Conservation (phyloP, 495 filamentous ascomycete species). For the Daldinia loculata region DNA sequence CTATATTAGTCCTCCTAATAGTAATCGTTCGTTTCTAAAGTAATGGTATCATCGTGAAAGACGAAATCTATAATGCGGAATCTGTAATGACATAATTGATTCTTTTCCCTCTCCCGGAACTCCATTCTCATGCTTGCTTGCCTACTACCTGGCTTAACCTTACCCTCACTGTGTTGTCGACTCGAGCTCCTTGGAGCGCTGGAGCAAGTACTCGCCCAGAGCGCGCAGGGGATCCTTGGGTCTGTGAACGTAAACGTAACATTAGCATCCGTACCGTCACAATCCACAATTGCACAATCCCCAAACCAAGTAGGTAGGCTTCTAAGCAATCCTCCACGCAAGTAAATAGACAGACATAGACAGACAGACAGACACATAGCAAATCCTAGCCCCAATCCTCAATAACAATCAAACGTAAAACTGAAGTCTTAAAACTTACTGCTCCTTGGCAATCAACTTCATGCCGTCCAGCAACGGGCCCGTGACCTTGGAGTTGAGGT, state of each 20-base stretch:
- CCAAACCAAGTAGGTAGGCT: background rate
- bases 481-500: slow-evolving; percentile 89
- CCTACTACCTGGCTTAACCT: background rate
- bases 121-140: slow-evolving; percentile 16
- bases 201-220: slow-evolving; percentile 85
- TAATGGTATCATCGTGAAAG: slow-evolving; percentile 40
- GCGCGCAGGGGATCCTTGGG: slow-evolving; percentile 86
- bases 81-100: slow-evolving; percentile 18
- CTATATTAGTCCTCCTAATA: background rate
- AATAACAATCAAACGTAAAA: no score
- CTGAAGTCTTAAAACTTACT: slow-evolving; percentile 65
- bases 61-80: slow-evolving; percentile 13
- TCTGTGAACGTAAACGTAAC: slow-evolving; percentile 46
- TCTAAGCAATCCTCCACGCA: no score
- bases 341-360: no score
- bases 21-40: slow-evolving; percentile 12
- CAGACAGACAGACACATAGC: background rate
- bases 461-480: slow-evolving; percentile 87
- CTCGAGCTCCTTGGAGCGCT: slow-evolving; percentile 81
- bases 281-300: background rate
- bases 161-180: slow-evolving; percentile 30
- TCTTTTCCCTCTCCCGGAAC: slow-evolving; percentile 29
- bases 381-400: background rate
- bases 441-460: slow-evolving; percentile 84
- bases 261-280: background rate